Percentiles rank a stretch among this genome's conserved stretches.
Evolutionary conservation across 345 rosid species (phyloP).

Genomic region (Arabidopsis arenosa): DNA sequence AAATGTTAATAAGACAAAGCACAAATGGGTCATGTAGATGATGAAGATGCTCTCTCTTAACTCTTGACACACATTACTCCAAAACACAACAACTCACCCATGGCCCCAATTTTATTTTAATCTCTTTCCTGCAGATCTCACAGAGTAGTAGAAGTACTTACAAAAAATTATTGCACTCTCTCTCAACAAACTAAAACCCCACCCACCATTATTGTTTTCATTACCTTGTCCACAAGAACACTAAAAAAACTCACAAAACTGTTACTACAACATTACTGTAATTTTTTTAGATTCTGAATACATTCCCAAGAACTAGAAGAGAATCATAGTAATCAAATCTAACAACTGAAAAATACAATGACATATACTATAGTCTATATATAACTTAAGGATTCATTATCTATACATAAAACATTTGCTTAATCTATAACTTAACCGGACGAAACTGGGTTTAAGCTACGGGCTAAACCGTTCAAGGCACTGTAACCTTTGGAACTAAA

Average conservation of each 20-base stretch:
- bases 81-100: conserved; percentile 38
- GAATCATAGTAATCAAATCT: conserved; percentile 28
- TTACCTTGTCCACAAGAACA: conserved; percentile 18
- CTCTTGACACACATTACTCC: conserved; percentile 37
- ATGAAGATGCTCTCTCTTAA: conserved; percentile 43
- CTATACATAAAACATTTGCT: conserved; percentile 30
- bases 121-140: conserved; percentile 26
- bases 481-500: conserved; percentile 97
- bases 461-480: conserved; percentile 85
- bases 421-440: conserved; percentile 57
- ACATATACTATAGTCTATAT: conserved; percentile 29
- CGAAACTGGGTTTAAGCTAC: conserved; percentile 90
- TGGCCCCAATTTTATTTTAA: conserved; percentile 24
- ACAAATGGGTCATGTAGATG: conserved; percentile 28
- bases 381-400: conserved; percentile 24
- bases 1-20: conserved; percentile 44
- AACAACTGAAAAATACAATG: conserved; percentile 5
- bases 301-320: conserved; percentile 27
- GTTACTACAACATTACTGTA: conserved; percentile 28
- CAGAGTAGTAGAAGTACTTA: conserved; percentile 6
- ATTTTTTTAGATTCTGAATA: conserved; percentile 7
- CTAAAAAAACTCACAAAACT: conserved; percentile 2
- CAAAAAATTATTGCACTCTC: conserved; percentile 26
- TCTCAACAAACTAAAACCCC: conserved; percentile 33
- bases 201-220: conserved; percentile 37